Evolutionary conservation across 139 green algal genomes (phyloP).

Genomic region (Micractinium conductrix): DNA sequence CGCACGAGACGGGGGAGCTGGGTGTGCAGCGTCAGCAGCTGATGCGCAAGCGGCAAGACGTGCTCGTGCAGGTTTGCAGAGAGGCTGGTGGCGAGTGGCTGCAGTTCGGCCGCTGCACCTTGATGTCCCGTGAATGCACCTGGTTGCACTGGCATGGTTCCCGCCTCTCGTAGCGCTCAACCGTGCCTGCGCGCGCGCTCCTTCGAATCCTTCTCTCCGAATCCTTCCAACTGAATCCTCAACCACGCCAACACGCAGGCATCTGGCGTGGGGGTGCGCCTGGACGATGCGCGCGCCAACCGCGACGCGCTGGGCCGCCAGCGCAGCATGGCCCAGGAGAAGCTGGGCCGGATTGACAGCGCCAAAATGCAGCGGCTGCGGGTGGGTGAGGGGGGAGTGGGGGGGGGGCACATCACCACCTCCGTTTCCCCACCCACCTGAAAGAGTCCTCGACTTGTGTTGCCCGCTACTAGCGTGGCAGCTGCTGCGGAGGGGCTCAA

Average conservation of each 20-base stretch:
- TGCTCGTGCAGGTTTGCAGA: slow-evolving; percentile 1
- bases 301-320: slow-evolving; percentile 9
- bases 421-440: no score
- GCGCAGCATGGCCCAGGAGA: background rate
- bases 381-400: background rate
- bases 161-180: no score
- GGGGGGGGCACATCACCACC: background rate
- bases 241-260: background rate
- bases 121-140: no score
- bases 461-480: no score
- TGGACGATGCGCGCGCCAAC: slow-evolving; percentile 21
- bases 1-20: background rate
- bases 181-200: no score
- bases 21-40: background rate
- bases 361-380: slow-evolving; percentile 44
- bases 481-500: no score
- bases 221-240: no score
- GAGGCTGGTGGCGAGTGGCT: background rate
- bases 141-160: no score
- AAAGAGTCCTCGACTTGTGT: no score
- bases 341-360: slow-evolving; percentile 48
- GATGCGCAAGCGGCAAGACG: slow-evolving; percentile 1
- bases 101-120: no score
- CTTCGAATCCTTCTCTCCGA: no score
- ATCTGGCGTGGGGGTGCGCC: background rate